A percentile compares a stretch with the other conserved stretches of the same genome.
Conservation (phyloP, 495 filamentous ascomycete species). For the Staphylotrichum tortipilum region DNA sequence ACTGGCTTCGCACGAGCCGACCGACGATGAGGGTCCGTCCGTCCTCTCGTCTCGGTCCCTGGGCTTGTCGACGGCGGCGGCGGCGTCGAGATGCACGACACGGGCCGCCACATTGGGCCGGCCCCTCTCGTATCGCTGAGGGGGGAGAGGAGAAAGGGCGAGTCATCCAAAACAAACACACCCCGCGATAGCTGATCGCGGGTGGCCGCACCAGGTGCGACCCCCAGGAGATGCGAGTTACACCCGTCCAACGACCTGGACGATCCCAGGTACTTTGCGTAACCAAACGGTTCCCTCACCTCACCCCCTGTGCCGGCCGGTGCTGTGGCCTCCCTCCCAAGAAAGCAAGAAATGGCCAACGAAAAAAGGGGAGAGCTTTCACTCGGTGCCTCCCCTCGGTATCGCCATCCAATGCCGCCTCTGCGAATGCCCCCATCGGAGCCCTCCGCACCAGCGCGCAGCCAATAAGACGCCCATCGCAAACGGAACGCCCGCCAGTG, state of each 20-base stretch:
- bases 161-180: slow-evolving; percentile 8
- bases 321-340: neutral
- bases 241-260: neutral
- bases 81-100: too few relatives aligned
- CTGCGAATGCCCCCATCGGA: neutral
- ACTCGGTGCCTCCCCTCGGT: neutral
- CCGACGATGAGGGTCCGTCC: too few relatives aligned
- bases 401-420: neutral
- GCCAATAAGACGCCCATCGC: neutral
- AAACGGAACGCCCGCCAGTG: neutral
- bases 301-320: too few relatives aligned
- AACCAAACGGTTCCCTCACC: neutral
- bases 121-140: too few relatives aligned
- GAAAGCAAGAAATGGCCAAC: neutral
- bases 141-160: neutral
- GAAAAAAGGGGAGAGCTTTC: neutral
- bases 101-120: too few relatives aligned
- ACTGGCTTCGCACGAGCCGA: too few relatives aligned
- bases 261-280: neutral
- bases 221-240: neutral
- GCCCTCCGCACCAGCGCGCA: neutral
- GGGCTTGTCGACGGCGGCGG: too few relatives aligned
- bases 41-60: too few relatives aligned
- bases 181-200: neutral
- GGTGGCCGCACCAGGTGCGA: too few relatives aligned